Conservation (phyloP, 1,284 basidiomycete genomes). For the Ustilago xerochloae region DNA sequence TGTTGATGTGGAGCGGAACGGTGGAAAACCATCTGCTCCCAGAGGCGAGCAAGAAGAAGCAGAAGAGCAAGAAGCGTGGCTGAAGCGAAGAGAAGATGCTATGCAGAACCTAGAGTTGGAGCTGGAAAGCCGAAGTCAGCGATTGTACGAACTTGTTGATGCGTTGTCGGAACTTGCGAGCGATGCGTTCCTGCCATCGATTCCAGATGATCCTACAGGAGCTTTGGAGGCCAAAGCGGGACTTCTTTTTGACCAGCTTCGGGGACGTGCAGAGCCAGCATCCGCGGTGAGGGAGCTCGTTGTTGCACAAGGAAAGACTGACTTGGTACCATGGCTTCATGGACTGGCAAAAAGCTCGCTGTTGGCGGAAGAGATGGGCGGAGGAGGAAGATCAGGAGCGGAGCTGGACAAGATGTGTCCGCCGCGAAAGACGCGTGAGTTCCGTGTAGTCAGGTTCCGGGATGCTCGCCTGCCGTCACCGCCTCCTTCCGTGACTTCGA, state of each 20-base stretch:
- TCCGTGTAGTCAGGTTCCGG: slow-evolving; percentile 80
- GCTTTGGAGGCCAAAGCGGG: slow-evolving; percentile 20
- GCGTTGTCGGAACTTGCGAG: slow-evolving; percentile 21
- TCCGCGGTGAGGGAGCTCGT: slow-evolving; percentile 27
- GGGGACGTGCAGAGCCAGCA: slow-evolving; percentile 8
- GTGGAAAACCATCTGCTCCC: slow-evolving; percentile 65
- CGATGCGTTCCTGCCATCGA: slow-evolving; percentile 28
- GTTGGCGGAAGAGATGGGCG: slow-evolving; percentile 8
- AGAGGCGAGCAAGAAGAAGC: slow-evolving; percentile 74
- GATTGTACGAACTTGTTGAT: slow-evolving; percentile 39
- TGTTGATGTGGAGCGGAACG: slow-evolving; percentile 60
- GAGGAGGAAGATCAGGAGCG: not conserved
- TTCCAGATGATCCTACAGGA: slow-evolving; percentile 26
- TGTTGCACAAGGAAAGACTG: slow-evolving; percentile 9
- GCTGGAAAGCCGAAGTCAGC: slow-evolving; percentile 17
- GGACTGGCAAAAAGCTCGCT: slow-evolving; percentile 12
- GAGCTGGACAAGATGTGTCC: slow-evolving; percentile 76
- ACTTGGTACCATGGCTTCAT: slow-evolving; percentile 22
- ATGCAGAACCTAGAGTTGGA: slow-evolving; percentile 24
- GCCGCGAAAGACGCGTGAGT: slow-evolving; percentile 80
- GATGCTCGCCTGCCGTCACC: slow-evolving; percentile 72
- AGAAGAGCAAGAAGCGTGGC: slow-evolving; percentile 74
- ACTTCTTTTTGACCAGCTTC: slow-evolving; percentile 20
- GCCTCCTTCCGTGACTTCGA: not conserved
- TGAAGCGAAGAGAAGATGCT: slow-evolving; percentile 70